phyloP scores from a whole-genome alignment of 306 rosid species.

The Geum urbanum region DNA sequence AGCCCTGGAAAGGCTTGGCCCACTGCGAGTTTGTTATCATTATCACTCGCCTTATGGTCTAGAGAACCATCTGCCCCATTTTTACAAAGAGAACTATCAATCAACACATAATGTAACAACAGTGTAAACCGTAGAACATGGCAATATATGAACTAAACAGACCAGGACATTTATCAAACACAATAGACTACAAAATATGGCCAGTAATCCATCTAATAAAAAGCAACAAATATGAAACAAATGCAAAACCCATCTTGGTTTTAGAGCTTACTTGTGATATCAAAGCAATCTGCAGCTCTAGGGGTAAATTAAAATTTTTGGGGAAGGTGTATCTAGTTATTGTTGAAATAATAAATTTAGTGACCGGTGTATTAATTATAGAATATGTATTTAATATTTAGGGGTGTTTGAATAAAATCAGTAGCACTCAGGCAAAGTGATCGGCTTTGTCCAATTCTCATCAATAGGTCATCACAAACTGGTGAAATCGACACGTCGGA shows the following conservation, averaged over 20 bases:
- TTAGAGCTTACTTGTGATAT: conserved; percentile 47
- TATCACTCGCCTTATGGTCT: conserved; percentile 41
- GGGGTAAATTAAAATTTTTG: too few species aligned
- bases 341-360: too few species aligned
- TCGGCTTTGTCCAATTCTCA: too few species aligned
- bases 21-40: conserved; percentile 55
- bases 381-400: too few species aligned
- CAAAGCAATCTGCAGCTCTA: conserved; percentile 84
- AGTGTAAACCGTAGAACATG: not conserved
- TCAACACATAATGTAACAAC: not conserved
- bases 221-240: not conserved
- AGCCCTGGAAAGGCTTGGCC: conserved; percentile 50
- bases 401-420: too few species aligned
- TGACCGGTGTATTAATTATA: too few species aligned
- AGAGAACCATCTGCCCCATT: conserved; percentile 38
- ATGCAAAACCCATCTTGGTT: not conserved
- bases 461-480: too few species aligned
- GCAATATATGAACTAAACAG: not conserved
- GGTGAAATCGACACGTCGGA: too few species aligned
- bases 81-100: conserved; percentile 16
- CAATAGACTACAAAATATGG: not conserved
- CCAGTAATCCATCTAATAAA: not conserved
- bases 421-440: too few species aligned
- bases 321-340: too few species aligned
- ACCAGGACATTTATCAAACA: not conserved